A percentile compares a stretch with the other conserved stretches of the same genome.
These are phyloP conservation scores for Fusarium buharicum DNA, from an alignment of 2,329 filamentous ascomycete species.

Conservation along the genomic window DNA sequence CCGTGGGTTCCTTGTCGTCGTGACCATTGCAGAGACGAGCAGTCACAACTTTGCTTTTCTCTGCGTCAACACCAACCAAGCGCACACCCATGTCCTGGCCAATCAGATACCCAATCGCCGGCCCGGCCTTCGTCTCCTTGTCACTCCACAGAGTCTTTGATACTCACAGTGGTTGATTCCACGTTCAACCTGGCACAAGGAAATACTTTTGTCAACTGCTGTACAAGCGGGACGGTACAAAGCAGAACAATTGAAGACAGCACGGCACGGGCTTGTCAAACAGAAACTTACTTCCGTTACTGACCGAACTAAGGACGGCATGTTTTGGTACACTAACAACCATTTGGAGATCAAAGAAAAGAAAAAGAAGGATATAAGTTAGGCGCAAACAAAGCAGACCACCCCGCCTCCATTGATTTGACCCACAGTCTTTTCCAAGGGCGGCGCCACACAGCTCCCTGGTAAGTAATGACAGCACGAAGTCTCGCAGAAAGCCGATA, in stretches of 20 bases:
- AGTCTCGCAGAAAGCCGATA: conserved; percentile 49
- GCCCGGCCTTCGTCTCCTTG: conserved; percentile 24
- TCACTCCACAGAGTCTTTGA: conserved; percentile 24
- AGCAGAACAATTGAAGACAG: background rate
- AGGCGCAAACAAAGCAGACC: conserved; percentile 25
- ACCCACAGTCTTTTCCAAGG: conserved; percentile 37
- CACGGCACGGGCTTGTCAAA: background rate
- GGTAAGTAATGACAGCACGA: conserved; percentile 41
- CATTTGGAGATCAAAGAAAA: conserved; percentile 11
- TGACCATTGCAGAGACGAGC: conserved; percentile 34
- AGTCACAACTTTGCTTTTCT: conserved; percentile 44
- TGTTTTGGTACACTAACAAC: conserved; percentile 1
- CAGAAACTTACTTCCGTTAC: background rate
- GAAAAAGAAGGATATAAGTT: conserved; percentile 1
- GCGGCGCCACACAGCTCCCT: conserved; percentile 41
- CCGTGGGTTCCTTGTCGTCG: conserved; percentile 26
- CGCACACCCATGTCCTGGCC: conserved; percentile 15
- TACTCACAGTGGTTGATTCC: conserved; percentile 16
- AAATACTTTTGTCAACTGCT: conserved; percentile 6
- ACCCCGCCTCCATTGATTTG: conserved; percentile 35
- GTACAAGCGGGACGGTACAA: background rate
- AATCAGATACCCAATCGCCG: conserved; percentile 21
- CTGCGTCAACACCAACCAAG: conserved; percentile 19
- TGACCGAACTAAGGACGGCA: conserved; percentile 10
- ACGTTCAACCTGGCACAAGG: conserved; percentile 9